Conservation (phyloP, 2,329 filamentous ascomycete species). For the Claviceps sp. region DNA sequence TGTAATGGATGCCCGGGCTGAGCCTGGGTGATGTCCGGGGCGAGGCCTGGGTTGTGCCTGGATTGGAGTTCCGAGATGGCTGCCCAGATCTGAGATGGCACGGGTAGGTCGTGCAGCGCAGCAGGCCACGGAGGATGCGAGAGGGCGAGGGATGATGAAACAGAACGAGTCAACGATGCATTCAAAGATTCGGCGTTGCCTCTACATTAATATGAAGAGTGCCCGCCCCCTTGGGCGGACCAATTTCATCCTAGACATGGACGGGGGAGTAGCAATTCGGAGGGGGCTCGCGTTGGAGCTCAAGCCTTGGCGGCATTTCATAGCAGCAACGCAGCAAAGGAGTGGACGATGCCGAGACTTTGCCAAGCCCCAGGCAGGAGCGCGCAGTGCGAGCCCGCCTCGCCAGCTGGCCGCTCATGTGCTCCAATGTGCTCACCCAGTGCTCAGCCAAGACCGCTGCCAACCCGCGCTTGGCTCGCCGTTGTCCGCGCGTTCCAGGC, state of each 20-base stretch:
- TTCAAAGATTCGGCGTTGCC: neutral
- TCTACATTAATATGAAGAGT: slow-evolving; percentile 1
- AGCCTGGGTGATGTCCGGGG: neutral
- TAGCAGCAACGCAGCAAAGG: slow-evolving; percentile 2
- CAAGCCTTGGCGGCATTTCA: slow-evolving; percentile 9
- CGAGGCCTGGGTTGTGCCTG: neutral
- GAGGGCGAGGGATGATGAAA: neutral
- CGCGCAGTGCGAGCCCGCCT: slow-evolving; percentile 1
- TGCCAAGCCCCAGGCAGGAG: slow-evolving; percentile 9
- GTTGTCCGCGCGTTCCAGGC: neutral
- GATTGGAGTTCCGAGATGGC: neutral
- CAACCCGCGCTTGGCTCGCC: neutral
- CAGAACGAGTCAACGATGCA: neutral
- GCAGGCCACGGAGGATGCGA: neutral
- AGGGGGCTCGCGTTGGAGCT: slow-evolving; percentile 4
- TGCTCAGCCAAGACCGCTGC: neutral
- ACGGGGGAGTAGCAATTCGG: neutral
- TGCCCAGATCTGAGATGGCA: no score
- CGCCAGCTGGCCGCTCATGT: neutral
- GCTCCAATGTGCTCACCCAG: neutral
- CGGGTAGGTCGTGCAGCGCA: neutral
- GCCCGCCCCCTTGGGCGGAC: neutral
- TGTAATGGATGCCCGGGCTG: neutral
- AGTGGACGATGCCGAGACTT: slow-evolving; percentile 9
- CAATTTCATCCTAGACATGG: slow-evolving; percentile 1